Conservation (phyloP, 768 basidiomycete species). For the Polyporus arcularius region DNA sequence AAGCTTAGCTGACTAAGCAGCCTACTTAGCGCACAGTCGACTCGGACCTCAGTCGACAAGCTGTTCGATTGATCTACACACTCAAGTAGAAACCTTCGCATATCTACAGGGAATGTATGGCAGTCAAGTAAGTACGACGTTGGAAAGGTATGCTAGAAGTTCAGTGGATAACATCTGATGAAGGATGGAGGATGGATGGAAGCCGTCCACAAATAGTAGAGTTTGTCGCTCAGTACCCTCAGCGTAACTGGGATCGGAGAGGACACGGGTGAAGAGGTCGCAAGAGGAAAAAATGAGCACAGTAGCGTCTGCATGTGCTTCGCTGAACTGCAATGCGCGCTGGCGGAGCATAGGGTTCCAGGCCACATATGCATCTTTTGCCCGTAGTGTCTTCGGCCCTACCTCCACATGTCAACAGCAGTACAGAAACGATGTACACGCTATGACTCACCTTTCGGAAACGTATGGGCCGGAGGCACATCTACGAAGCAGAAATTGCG, state of each 20-base stretch:
- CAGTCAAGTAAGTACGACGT: neutral
- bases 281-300: constrained; percentile 51
- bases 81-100: neutral
- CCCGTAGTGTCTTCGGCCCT: neutral
- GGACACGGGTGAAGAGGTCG: constrained; percentile 44
- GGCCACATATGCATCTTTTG: constrained; percentile 13
- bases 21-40: neutral
- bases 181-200: constrained; percentile 55
- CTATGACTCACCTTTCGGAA: constrained; percentile 37
- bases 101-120: neutral
- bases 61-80: neutral
- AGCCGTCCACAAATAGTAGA: constrained; percentile 50
- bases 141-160: constrained; percentile 35
- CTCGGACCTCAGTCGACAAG: neutral
- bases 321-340: constrained; percentile 37
- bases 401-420: neutral
- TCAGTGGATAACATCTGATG: constrained; percentile 48
- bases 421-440: neutral
- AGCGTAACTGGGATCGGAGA: constrained; percentile 43
- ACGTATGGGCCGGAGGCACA: constrained; percentile 50
- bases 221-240: constrained; percentile 35
- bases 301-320: constrained; percentile 44
- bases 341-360: constrained; percentile 49
- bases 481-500: constrained; percentile 59
- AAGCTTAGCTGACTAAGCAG: neutral